Base-by-base conservation (phyloP, 371 early-diverging fungal species). In the Apophysomyces variabilis region DNA sequence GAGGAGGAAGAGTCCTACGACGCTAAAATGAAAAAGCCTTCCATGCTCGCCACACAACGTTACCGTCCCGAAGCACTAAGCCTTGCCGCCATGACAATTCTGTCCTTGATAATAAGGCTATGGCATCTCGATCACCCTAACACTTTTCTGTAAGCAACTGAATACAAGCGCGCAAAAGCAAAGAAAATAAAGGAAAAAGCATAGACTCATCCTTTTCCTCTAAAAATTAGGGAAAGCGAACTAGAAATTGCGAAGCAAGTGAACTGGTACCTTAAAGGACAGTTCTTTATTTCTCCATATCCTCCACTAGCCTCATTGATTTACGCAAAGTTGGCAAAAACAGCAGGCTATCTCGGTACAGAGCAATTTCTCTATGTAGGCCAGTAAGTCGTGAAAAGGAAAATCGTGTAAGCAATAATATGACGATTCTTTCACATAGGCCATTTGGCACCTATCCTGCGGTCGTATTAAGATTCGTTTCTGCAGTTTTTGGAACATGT, bases 291-390 rank as follows among this genome's bases (percentile, higher is more conserved):
- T 46, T 77, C 76, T 8, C 59, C 66, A 39, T 69, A 60, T n/a
- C 82, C 79, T 41, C 82, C 82, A 12, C 37, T 99, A 35, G 96
- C 95, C 35, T 95, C 97, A 67, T 69, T 99, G 77, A 68, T 99
- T 54, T 89, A 95, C 45, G 91, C 98, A 3, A 71, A 82, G 14
- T 69, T 85, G 1, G 94, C 94, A 3, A 74, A 76, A 65, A 39
- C 92, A 8, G 82, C 83, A 38, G 96, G 97, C 0, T 95, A 95
- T 72, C 85, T 93, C 73, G 96, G 96, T 11, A 82, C 80, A 39
- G 94, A 94, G 70, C 82, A 88, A 45, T 92, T 98, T 63, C 87
- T 89, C 59, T 88, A 90, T 66, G 92, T 93, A 74, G 96, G 95
- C 64, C 77, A 87, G 88, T 83, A 85, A 85, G 84, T 74, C 46